phyloP scores from a whole-genome alignment of 179 eudicot species.

The Carnegiea gigantea region DNA sequence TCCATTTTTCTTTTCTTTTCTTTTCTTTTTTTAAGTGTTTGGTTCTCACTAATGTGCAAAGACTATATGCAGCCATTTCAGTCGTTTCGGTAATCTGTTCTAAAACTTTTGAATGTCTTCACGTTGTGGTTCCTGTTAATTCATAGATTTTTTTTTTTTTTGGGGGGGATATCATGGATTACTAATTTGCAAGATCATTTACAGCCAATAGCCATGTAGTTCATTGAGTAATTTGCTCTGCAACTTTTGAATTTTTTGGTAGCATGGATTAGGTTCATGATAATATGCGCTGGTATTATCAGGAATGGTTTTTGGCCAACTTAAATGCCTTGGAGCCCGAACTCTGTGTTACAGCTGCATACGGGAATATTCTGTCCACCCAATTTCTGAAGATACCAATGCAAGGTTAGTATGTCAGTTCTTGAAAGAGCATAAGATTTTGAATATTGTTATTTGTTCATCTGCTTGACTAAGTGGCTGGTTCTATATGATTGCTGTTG shows the following conservation, averaged over 20 bases:
- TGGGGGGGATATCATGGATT: not conserved
- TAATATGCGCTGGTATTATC: conserved; percentile 23
- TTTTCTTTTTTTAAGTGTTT: not conserved
- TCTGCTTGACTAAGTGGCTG: not conserved
- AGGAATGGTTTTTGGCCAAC: conserved; percentile 75
- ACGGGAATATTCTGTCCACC: conserved; percentile 86
- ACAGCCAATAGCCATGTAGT: not conserved
- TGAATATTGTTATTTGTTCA: not conserved
- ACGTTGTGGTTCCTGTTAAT: not conserved
- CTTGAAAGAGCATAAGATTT: conserved; percentile 6
- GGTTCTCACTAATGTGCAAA: not conserved
- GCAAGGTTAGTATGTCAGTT: conserved; percentile 58
- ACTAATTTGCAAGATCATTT: not conserved
- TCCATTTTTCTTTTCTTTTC: not conserved
- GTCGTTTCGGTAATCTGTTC: not conserved
- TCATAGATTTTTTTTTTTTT: not conserved
- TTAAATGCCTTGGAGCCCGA: conserved; percentile 79
- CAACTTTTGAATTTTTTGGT: not conserved
- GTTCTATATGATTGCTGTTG: not conserved
- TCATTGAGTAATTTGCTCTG: not conserved
- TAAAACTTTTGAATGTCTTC: not conserved
- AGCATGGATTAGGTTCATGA: conserved; percentile 6
- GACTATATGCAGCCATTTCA: not conserved
- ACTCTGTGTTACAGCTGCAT: conserved; percentile 92
- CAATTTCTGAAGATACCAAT: conserved; percentile 85